Evolutionary conservation across 1,284 basidiomycete genomes (phyloP), one percentile per base, ranked within the genome.

Genomic region (Pseudozyma flocculosa): DNA sequence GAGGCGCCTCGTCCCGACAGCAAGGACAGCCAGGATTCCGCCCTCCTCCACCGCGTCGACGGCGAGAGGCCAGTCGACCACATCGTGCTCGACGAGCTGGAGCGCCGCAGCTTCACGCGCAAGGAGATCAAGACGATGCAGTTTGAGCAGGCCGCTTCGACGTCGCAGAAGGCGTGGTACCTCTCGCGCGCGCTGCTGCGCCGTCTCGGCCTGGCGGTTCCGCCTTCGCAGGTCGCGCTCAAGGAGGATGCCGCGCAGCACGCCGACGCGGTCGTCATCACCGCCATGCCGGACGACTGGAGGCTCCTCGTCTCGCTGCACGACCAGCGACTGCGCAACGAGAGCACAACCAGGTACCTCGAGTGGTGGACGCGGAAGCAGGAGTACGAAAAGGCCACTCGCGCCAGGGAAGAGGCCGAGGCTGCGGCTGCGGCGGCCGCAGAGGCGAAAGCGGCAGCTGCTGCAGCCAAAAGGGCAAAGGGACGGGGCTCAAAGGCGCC

Each of bases 331-430:
- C 36, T 65, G 49, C 51, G 48, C 10, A 65, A 65, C 41, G 62
- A 65, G 22, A 49, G 44, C 21, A 61, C 58, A n/a, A 46, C 51
- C 11, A n/a, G 38, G 15, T 65, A 61, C 22, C 19, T 65, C 15
- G 58, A 65, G 1, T 65, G 62, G 62, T 65, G 54, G 51, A 36
- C 11, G 2, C 23, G 52, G 4, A 65, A 65, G 44, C 22, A 54
- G 1, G 36, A 47, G 22, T 65, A 58, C 58, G 51, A 61, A 18
- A 39, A 53, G 39, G 50, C 45, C 9, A 23, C 3, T n/a, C 9
- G 18, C 4, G 22, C 10, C 10, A 21, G 17, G 19, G 18, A 23
- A n/a, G 19, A 21, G 39, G 22, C 18, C 4, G 39, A 11, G 14
- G 22, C 19, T 21, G 37, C 17, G 7, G 37, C 17, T 17, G 17